Evolutionary conservation across 2,329 filamentous ascomycete species (phyloP), one percentile per base, ranked within the genome.

Genomic region (Akanthomyces lecanii): DNA sequence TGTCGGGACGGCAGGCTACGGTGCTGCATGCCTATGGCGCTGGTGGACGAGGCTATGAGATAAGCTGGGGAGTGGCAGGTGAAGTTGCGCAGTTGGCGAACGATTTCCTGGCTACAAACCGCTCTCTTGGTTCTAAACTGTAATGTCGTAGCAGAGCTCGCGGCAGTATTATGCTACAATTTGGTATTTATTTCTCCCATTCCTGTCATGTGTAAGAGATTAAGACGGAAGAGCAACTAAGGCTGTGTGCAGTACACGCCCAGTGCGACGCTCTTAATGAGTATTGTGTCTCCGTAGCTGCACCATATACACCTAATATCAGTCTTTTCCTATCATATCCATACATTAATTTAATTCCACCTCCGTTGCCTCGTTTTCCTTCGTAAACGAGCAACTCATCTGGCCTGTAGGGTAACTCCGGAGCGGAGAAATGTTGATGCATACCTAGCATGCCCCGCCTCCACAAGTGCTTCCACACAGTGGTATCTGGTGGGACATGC

Each of bases 11-110:
- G 14, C 30, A 50, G 6, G 30, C 18, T 23, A 44, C 60, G 3
- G 68, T 73, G 0, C 59, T 86, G 6, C 84, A 86, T 71, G 83
- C 82, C 0, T 88, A 88, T 69, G 85, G 85, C 0, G 78, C 83
- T 23, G 85, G 83, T 4, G 85, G 85, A 4, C 76, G 85, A n/a
- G 85, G 85, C 0, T 87, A 80, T 67, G 85, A 88, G 72, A 66
- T 87, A 8, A 85, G 83, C 18, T 85, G 84, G 82, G 85, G 85
- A 0, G 78, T 87, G 6, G 85, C 84, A 0, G 77, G 77, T 53
- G 80, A 80, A 57, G 81, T 84, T 11, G 71, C 74, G 3, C 68
- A 69, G 14, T 3, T 63, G 28, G 55, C 56, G 11, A 7, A 14
- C 7, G 40, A 30, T 4, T 28, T 63, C 42, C 18, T 63, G 52